Conservation (phyloP, 2,329 filamentous ascomycete genomes). For the Allantophomopsis lycopodina region DNA sequence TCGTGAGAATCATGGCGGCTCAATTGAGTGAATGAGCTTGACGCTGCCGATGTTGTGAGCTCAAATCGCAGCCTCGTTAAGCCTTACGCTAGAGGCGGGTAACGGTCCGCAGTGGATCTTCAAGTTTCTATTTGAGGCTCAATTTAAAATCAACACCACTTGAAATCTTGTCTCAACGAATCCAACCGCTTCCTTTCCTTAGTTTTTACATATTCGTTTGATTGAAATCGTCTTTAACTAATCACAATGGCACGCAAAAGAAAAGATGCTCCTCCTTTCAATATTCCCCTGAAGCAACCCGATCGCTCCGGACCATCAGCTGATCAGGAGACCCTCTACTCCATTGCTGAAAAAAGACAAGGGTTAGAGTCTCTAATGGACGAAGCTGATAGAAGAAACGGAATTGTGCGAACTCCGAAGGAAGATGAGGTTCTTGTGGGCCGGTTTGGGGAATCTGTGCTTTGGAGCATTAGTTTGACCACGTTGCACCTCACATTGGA, state of each 20-base stretch:
- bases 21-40: too few species aligned
- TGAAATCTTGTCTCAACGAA: too few species aligned
- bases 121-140: too few species aligned
- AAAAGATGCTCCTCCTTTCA: constrained; percentile 24
- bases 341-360: constrained; percentile 50
- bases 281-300: constrained; percentile 53
- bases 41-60: too few species aligned
- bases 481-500: constrained; percentile 70
- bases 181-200: too few species aligned
- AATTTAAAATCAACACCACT: too few species aligned
- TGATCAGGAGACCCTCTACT: constrained; percentile 53
- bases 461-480: constrained; percentile 48
- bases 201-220: too few species aligned
- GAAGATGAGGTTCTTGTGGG: constrained; percentile 12
- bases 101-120: too few species aligned
- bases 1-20: too few species aligned
- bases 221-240: too few species aligned
- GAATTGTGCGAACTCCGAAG: background rate
- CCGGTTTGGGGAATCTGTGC: constrained; percentile 29
- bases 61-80: too few species aligned
- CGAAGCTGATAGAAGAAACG: constrained; percentile 6
- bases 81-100: too few species aligned
- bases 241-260: constrained; percentile 31
- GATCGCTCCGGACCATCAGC: constrained; percentile 46
- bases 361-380: constrained; percentile 13